phyloP scores from a whole-genome alignment of 73 alveolate genomes.

The Paramecium bursaria region DNA sequence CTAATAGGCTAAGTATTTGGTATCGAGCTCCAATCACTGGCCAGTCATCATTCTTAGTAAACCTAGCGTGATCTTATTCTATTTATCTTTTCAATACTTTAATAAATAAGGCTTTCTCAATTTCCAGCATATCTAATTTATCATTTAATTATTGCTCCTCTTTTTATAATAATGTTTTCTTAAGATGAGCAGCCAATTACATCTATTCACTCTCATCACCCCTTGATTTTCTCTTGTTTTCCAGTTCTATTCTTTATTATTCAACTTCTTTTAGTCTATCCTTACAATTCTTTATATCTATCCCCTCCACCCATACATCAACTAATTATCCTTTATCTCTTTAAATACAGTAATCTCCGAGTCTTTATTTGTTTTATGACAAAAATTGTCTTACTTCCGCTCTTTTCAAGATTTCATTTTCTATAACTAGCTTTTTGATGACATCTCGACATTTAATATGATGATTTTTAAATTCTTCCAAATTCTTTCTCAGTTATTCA shows the following conservation, averaged over 20 bases:
- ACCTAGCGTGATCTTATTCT: slow-evolving; percentile 74
- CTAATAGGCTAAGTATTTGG: slow-evolving; percentile 68
- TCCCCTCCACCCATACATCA: slow-evolving; percentile 50
- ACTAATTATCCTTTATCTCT: slow-evolving; percentile 31
- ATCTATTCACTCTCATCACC: slow-evolving; percentile 3
- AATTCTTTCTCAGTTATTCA: background rate
- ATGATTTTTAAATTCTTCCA: background rate
- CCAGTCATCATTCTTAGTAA: slow-evolving; percentile 54
- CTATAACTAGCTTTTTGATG: slow-evolving; percentile 20
- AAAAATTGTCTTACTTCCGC: background rate
- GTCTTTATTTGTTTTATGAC: background rate
- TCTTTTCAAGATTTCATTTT: slow-evolving; percentile 19
- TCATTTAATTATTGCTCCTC: slow-evolving; percentile 83
- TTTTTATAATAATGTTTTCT: slow-evolving; percentile 75
- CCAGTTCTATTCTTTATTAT: background rate
- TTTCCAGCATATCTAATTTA: slow-evolving; percentile 74
- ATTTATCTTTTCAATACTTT: slow-evolving; percentile 77
- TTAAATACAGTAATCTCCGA: slow-evolving; percentile 9
- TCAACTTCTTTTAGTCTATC: slow-evolving; percentile 14
- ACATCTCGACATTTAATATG: background rate
- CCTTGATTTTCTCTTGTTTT: slow-evolving; percentile 19
- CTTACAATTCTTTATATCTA: slow-evolving; percentile 10
- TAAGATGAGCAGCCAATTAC: slow-evolving; percentile 26
- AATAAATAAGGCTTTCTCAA: slow-evolving; percentile 75
- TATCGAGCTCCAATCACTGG: slow-evolving; percentile 73